Evolutionary conservation across 371 early-diverging fungal species (phyloP), one percentile per base, ranked within the genome.

Genomic region (Apophysomyces variabilis): DNA sequence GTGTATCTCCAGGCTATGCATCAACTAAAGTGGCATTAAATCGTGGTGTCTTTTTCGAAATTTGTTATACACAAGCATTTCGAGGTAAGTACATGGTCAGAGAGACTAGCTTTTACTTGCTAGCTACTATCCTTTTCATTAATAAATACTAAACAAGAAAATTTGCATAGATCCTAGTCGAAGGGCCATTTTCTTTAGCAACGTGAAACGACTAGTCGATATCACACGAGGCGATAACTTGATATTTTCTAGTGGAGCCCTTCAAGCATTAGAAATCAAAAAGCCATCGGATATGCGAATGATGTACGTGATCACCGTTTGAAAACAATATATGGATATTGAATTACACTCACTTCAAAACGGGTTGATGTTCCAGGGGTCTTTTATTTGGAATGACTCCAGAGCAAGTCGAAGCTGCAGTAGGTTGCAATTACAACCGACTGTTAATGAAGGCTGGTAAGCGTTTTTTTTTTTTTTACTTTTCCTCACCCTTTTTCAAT

Each of bases 1-100:
- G 57, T n/a, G 62, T 60, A 7, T 35, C 73, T 62, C 87, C 69
- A 76, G 93, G 60, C 68, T 96, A 70, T 89, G 92, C 16, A 89
- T 88, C 78, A 77, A 87, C 79, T 62, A 95, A 63, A 87, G 91
- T 77, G 77, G 87, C 71, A 72, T 90, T 95, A 3, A 84, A 85
- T 18, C 86, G 92, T 36, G 97, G 96, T 8, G 80, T 95, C 7
- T 84, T 83, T 65, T 95, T 98, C 69, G 98, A 98, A 70, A 85
- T 98, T 12, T 82, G 87, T n/a, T 96, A 95, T 67, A 75, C 85
- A 4, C 89, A 85, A 9, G 87, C 91, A 8, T 82, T 93, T 38
- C 66, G 89, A 79, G 92, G 92, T 90, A 75, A 64, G 66, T 58
- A 36, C 5, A 41, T 41, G 11, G 13, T 37, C n/a, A 3, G 3